Evolutionary conservation across 1,284 basidiomycete species (phyloP).

Genomic region (Apiotrichum siamense): DNA sequence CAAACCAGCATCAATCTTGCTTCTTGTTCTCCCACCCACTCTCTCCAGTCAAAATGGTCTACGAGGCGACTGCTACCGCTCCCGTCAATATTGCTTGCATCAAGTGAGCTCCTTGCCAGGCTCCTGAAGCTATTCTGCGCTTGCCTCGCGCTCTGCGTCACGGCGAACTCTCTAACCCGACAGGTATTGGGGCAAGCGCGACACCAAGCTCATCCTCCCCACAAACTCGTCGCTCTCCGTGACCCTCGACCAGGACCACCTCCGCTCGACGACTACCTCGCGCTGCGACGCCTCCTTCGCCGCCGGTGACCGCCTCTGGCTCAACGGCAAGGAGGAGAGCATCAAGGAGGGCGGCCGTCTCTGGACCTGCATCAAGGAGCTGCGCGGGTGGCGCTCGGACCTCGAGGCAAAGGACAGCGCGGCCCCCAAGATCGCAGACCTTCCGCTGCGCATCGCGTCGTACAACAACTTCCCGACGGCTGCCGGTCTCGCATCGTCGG

Average conservation of each 20-base stretch:
- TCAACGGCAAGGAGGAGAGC: constrained; percentile 85
- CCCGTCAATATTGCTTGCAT: constrained; percentile 96
- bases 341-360: constrained; percentile 77
- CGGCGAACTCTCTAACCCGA: constrained; percentile 20
- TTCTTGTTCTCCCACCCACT: not conserved
- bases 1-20: not conserved
- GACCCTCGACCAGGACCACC: constrained; percentile 92
- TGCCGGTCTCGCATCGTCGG: constrained; percentile 93
- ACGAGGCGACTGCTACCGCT: constrained; percentile 83
- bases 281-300: constrained; percentile 71
- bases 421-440: constrained; percentile 61
- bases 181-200: constrained; percentile 98
- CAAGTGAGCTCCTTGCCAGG: constrained; percentile 58
- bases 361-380: constrained; percentile 78
- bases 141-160: not conserved
- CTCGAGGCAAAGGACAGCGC: constrained; percentile 64
- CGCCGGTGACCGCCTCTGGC: constrained; percentile 73
- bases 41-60: constrained; percentile 46
- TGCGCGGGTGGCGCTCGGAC: constrained; percentile 68
- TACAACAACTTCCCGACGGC: constrained; percentile 99
- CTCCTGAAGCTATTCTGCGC: constrained; percentile 10
- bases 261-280: constrained; percentile 88
- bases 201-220: constrained; percentile 89
- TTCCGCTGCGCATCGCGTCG: constrained; percentile 77
- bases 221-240: constrained; percentile 97